Conservation (phyloP, 208 protist species). For the Acanthamoeba sp. region DNA sequence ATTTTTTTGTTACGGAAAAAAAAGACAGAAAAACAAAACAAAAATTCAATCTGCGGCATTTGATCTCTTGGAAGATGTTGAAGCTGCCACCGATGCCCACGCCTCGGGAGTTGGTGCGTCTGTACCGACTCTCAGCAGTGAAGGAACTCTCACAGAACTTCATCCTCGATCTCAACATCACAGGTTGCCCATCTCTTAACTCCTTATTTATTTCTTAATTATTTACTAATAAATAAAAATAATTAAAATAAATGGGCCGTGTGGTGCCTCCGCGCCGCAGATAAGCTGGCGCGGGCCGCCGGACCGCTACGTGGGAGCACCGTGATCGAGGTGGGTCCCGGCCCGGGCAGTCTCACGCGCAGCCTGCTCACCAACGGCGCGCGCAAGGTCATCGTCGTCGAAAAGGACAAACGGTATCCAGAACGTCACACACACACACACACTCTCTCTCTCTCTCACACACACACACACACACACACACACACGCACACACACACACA, state of each 20-base stretch:
- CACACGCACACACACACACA: too few species aligned
- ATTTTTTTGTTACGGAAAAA: too few species aligned
- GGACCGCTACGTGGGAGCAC: constrained; percentile 13
- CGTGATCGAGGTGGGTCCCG: constrained; percentile 57
- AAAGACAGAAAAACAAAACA: too few species aligned
- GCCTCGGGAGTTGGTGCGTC: constrained; percentile 41
- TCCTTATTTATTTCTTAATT: neutral
- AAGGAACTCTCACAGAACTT: constrained; percentile 62
- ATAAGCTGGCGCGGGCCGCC: constrained; percentile 25
- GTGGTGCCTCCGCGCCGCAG: neutral
- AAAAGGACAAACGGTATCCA: constrained; percentile 70
- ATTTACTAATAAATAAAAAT: neutral
- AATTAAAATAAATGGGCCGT: neutral
- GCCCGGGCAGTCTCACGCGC: constrained; percentile 69
- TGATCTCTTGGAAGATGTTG: neutral
- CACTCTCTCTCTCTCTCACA: too few species aligned
- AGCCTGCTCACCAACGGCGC: constrained; percentile 66
- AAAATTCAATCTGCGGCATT: too few species aligned
- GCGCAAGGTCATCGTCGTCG: constrained; percentile 64
- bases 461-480: too few species aligned
- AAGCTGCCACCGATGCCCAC: constrained; percentile 59
- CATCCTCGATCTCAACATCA: constrained; percentile 52
- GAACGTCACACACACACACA: too few species aligned
- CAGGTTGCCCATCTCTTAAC: neutral
- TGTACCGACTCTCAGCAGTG: constrained; percentile 2